Base-by-base conservation (phyloP, 306 rosid genomes). In the Trichosanthes cucumerina region DNA sequence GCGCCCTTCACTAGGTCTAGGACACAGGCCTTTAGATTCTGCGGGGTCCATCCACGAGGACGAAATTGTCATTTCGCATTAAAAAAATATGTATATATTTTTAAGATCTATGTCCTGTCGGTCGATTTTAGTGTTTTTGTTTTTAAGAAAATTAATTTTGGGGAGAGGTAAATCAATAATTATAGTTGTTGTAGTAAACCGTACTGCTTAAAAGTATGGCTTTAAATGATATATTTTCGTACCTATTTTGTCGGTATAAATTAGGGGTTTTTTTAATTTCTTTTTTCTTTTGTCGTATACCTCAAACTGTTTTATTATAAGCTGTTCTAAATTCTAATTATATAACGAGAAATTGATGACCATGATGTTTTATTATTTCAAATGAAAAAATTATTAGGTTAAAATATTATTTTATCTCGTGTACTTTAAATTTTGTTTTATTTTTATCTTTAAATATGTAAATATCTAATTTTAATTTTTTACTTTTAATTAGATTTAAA, bases 31-130 rank as follows among this genome's bases (percentile, higher is more conserved):
- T 50, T 79, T 28, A 83, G 82, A 81, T 79, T 81, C 85, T 79
- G 85, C 76, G 83, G 88, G 86, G 14, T 78, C 84, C 84, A 26
- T 69, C 11, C 12, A n/a, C 10, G 66, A 36, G n/a, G 60, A 56
- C 14, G 36, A 14, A 16, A 16, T 21, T 79, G 58, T 70, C 74
- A 73, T 19, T 66, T 50, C 50, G 5, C 0, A 66, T 19, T 3
- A 19, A 38, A 62, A 16, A 38, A 65, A 19, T 18, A 1, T 66
- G 3, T 39, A 39, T 24, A 16, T 41, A 24, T n/a, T 13, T 24
- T 71, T 44, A 71, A 71, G 57, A 41, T 70, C 76, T 21, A 70
- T 70, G 76, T 44, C 56, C 21, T 70, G 76, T 70, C 56, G 57
- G 76, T 70, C 23, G 76, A 70, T 70, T 70, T 70, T 70, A 9